phyloP scores from a whole-genome alignment of 2,329 filamentous ascomycete genomes.

The Rhexocercosporidium sp. region DNA sequence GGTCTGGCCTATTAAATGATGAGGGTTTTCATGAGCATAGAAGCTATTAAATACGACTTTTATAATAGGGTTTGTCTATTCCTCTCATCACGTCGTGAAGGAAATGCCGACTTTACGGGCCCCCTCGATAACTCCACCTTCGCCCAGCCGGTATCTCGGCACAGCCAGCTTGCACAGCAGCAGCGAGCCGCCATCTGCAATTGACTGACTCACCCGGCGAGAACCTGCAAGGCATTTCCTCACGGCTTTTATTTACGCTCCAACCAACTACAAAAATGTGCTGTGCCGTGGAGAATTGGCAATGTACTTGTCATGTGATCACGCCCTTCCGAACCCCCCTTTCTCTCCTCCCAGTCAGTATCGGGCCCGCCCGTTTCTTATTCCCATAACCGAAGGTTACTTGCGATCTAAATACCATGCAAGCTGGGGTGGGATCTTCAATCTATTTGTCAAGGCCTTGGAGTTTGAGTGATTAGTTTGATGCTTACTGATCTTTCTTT shows the following conservation, averaged over 20 bases:
- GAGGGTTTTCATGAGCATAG: too few species aligned
- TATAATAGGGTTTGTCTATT: too few species aligned
- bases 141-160: not conserved
- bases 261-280: not conserved
- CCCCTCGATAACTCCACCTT: not conserved
- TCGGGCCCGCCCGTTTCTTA: not conserved
- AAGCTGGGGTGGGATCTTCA: not conserved
- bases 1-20: too few species aligned
- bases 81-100: too few species aligned
- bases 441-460: constrained; percentile 1
- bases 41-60: too few species aligned
- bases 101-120: not conserved
- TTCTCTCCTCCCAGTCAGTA: not conserved
- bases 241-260: not conserved
- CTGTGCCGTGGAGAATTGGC: not conserved
- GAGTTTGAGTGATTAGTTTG: not conserved
- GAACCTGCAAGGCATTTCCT: not conserved
- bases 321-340: not conserved
- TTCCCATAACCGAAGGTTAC: not conserved
- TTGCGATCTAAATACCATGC: too few species aligned
- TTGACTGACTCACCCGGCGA: not conserved
- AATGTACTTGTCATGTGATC: not conserved
- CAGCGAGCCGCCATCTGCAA: not conserved
- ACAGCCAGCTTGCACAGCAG: not conserved
- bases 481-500: not conserved